These are phyloP conservation scores for Abelmoschus esculentus DNA, from an alignment of 345 rosid species.

Conservation along the genomic window DNA sequence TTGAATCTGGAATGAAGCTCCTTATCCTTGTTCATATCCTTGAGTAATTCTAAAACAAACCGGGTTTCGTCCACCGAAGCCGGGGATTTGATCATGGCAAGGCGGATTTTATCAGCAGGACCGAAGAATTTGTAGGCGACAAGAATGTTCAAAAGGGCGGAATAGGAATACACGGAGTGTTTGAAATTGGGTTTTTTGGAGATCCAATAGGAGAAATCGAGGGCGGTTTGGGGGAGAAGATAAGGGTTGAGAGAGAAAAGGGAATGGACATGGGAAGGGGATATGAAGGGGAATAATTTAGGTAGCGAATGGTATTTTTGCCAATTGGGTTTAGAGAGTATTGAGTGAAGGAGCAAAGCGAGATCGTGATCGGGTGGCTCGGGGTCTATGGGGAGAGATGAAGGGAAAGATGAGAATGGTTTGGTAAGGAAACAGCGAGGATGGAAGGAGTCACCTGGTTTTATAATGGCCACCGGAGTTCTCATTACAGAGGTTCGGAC, in stretches of 20 bases:
- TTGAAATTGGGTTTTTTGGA: conserved; percentile 35
- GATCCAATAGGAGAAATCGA: conserved; percentile 47
- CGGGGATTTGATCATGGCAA: conserved; percentile 39
- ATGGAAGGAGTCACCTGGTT: conserved; percentile 15
- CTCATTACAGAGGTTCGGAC: conserved; percentile 24
- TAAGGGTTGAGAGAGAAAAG: conserved; percentile 23
- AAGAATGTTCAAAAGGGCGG: conserved; percentile 34
- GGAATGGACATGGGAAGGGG: conserved; percentile 37
- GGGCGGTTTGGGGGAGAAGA: conserved; percentile 31
- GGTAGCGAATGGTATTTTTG: conserved; percentile 34
- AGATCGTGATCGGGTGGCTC: conserved; percentile 22
- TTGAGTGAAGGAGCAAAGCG: conserved; percentile 29
- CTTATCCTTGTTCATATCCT: conserved; percentile 21
- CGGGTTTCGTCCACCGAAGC: conserved; percentile 28
- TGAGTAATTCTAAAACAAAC: conserved; percentile 23
- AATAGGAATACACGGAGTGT: conserved; percentile 37
- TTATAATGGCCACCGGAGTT: conserved; percentile 13
- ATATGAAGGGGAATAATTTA: conserved; percentile 24
- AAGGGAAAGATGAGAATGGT: conserved; percentile 10
- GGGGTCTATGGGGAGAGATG: conserved; percentile 14
- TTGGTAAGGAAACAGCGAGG: not conserved
- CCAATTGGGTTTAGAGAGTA: conserved; percentile 42
- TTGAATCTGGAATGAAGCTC: conserved; percentile 26
- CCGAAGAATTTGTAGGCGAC: conserved; percentile 23
- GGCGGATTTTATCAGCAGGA: conserved; percentile 32